Evolutionary conservation across 129 eudicot species (phyloP).

Genomic region (Smallanthus sonchifolius): DNA sequence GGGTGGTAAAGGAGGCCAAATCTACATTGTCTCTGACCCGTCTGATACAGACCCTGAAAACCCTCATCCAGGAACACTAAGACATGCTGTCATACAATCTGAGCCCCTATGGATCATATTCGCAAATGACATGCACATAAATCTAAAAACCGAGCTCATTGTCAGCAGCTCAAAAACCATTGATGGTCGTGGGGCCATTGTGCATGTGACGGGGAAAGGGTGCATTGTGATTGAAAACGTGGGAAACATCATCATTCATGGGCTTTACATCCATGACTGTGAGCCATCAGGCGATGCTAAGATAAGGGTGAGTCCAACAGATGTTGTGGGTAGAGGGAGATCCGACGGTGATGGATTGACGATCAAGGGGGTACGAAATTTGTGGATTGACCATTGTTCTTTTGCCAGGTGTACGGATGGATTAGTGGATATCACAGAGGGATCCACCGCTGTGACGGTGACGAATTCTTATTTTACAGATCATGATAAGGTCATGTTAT

Average conservation of each 20-base stretch:
- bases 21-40: constrained; percentile 66
- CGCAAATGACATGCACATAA: constrained; percentile 61
- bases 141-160: constrained; percentile 64
- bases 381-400: constrained; percentile 93
- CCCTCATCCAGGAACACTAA: constrained; percentile 85
- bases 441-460: constrained; percentile 85
- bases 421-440: constrained; percentile 67
- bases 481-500: constrained; percentile 77
- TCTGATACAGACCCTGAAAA: constrained; percentile 66
- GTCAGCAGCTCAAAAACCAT: constrained; percentile 80
- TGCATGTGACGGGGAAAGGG: constrained; percentile 78
- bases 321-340: constrained; percentile 62
- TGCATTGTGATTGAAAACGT: constrained; percentile 75
- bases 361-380: constrained; percentile 57
- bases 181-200: constrained; percentile 87
- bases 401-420: constrained; percentile 89
- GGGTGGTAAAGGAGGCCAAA: constrained; percentile 90
- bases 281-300: constrained; percentile 66
- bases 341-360: constrained; percentile 94
- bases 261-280: constrained; percentile 64
- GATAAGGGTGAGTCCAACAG: constrained; percentile 86
- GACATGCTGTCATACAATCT: constrained; percentile 71
- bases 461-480: constrained; percentile 69
- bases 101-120: constrained; percentile 90
- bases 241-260: constrained; percentile 73